Evolutionary conservation across 2,329 filamentous ascomycete genomes (phyloP), one percentile per base, ranked within the genome.

Genomic region (Nigrospora oryzae): DNA sequence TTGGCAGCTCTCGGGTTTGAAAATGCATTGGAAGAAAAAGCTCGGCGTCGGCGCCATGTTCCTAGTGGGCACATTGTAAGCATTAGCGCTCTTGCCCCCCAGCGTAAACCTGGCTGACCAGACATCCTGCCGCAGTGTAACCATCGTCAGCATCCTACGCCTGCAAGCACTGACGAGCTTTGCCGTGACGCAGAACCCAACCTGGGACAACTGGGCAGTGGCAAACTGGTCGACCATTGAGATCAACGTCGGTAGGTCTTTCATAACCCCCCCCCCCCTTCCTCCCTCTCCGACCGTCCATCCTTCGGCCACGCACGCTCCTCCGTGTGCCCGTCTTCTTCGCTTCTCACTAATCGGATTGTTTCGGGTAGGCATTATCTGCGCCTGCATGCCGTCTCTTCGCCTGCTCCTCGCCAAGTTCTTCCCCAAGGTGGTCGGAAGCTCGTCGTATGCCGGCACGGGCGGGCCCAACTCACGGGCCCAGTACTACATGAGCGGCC

Each of bases 11-110:
- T 46, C 58, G 32, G 39, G 52, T 2, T 58, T 74, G 23, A 61
- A 66, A 5, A 51, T 74, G 38, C 63, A 66, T 44, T 68, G 63
- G 57, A 70, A 68, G 58, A 72, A 72, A 57, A 75, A 72, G 59
- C n/a, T 69, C 10, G 63, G 67, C 40, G 64, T 72, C 2, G 53
- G 42, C 70, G 38, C 74, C 11, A 54, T 55, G 2, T 51, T 72
- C 16, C 70, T 74, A 46, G 11, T 70, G 0, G 62, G 63, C 51
- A 69, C 74, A 49, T 58, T 73, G 38, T 60, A 55, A 47, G 46
- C 38, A 13, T n/a, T n/a, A 14, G 6, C 15, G 15, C 14, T 0
- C 50, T 72, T 0, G 69, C 69, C 0, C 53, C 59, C 19, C 60
- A 66, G 16, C 49, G 73, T 0, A 47, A 56, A 5, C 53, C 52